phyloP scores from a whole-genome alignment of 1,284 basidiomycete species.

The Trichosporon asahii region DNA sequence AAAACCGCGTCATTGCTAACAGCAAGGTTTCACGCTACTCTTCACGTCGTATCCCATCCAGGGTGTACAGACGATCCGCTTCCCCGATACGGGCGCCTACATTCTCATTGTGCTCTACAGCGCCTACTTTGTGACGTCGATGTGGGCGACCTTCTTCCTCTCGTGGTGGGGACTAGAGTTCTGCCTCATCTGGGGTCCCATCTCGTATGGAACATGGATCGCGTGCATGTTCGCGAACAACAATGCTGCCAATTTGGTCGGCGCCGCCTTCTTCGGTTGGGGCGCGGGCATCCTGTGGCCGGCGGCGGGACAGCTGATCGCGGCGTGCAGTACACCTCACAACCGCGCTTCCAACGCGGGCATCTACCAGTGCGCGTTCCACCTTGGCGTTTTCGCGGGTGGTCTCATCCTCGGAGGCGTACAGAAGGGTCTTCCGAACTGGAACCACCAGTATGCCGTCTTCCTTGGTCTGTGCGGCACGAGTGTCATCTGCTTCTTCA shows the following conservation, averaged over 20 bases:
- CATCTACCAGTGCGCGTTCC: constrained; percentile 26
- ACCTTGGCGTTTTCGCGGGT: constrained; percentile 19
- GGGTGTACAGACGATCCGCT: constrained; percentile 25
- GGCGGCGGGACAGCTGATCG: constrained; percentile 21
- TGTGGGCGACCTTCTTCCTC: constrained; percentile 26
- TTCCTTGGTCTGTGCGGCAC: constrained; percentile 17
- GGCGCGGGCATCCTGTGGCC: constrained; percentile 23
- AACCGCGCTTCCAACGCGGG: constrained; percentile 24
- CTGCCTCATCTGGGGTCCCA: constrained; percentile 20
- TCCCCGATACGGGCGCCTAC: constrained; percentile 21
- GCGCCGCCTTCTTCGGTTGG: constrained; percentile 24
- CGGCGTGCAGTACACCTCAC: constrained; percentile 18
- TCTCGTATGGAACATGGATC: constrained; percentile 20
- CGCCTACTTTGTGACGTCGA: constrained; percentile 20
- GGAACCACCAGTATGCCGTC: constrained; percentile 24
- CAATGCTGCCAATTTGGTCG: constrained; percentile 23
- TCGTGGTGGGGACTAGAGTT: constrained; percentile 24
- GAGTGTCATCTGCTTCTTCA: constrained; percentile 14
- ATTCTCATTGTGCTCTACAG: constrained; percentile 25
- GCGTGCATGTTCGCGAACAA: constrained; percentile 22
- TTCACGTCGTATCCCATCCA: constrained; percentile 23
- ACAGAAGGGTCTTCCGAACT: constrained; percentile 20
- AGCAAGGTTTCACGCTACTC: constrained; percentile 13
- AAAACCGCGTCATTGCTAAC: background rate
- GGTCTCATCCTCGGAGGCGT: constrained; percentile 23